phyloP scores from a whole-genome alignment of 306 rosid genomes.

The Vachellia pachyceras region DNA sequence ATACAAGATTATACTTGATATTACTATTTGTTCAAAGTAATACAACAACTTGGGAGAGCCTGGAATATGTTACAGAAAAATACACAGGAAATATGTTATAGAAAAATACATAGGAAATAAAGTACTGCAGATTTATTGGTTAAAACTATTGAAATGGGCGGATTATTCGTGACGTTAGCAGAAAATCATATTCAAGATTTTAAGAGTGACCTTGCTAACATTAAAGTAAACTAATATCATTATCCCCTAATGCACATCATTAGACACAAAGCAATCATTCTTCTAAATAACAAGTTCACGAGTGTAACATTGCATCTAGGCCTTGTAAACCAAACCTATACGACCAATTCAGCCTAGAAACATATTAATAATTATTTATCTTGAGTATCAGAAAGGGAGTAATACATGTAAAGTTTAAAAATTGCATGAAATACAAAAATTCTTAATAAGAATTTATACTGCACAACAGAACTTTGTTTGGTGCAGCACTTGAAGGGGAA shows the following conservation, averaged over 20 bases:
- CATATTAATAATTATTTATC: neutral
- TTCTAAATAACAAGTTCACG: neutral
- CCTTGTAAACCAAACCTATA: neutral
- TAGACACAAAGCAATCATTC: neutral
- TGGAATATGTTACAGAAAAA: neutral
- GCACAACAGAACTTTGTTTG: neutral
- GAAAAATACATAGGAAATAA: neutral
- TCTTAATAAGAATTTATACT: neutral
- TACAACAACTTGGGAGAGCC: neutral
- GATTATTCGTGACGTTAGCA: neutral
- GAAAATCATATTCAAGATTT: neutral
- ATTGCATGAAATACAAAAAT: neutral
- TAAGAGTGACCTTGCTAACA: neutral
- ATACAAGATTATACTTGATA: neutral
- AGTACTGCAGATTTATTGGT: neutral
- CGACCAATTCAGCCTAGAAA: neutral
- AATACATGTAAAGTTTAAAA: neutral
- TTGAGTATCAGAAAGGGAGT: neutral
- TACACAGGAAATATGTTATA: neutral
- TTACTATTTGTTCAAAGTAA: neutral
- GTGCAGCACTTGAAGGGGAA: constrained; percentile 15
- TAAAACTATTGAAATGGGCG: neutral
- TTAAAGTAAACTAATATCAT: neutral
- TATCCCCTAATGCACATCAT: neutral
- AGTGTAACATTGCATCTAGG: neutral